phyloP scores from a whole-genome alignment of 2,329 filamentous ascomycete genomes.

The Aspergillus sp. region DNA sequence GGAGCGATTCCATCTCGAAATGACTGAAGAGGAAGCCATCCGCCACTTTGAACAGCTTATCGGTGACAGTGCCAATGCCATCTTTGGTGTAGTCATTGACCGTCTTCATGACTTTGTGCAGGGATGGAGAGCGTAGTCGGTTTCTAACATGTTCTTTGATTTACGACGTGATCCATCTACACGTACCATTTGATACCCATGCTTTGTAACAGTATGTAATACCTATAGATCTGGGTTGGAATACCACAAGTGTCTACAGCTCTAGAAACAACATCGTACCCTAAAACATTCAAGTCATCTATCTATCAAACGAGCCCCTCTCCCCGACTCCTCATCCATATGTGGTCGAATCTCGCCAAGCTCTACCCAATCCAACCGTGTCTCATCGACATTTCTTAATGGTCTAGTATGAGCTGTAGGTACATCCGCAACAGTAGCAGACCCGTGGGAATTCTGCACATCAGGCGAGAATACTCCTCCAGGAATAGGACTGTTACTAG shows the following conservation, averaged over 20 bases:
- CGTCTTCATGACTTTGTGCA: slow-evolving; percentile 91
- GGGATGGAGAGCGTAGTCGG: slow-evolving; percentile 66
- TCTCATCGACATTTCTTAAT: no score
- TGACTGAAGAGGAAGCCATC: slow-evolving; percentile 89
- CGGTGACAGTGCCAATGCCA: slow-evolving; percentile 83
- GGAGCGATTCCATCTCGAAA: slow-evolving; percentile 88
- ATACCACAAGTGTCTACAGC: background rate
- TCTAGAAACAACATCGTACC: background rate
- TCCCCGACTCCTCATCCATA: slow-evolving; percentile 22
- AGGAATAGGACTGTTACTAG: no score
- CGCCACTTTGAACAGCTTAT: slow-evolving; percentile 85
- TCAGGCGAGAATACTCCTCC: no score
- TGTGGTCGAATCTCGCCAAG: slow-evolving; percentile 15
- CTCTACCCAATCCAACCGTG: slow-evolving; percentile 22
- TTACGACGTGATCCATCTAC: background rate
- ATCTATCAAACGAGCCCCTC: background rate
- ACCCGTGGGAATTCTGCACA: no score
- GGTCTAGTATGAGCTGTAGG: background rate
- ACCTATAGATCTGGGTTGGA: background rate
- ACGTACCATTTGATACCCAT: slow-evolving; percentile 1
- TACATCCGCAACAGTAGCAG: background rate
- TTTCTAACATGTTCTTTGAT: background rate
- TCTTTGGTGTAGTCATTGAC: slow-evolving; percentile 93
- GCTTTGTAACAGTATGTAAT: slow-evolving; percentile 3
- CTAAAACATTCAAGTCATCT: background rate